phyloP scores from a whole-genome alignment of 1,284 basidiomycete species.

The Meripilus lineatus region DNA sequence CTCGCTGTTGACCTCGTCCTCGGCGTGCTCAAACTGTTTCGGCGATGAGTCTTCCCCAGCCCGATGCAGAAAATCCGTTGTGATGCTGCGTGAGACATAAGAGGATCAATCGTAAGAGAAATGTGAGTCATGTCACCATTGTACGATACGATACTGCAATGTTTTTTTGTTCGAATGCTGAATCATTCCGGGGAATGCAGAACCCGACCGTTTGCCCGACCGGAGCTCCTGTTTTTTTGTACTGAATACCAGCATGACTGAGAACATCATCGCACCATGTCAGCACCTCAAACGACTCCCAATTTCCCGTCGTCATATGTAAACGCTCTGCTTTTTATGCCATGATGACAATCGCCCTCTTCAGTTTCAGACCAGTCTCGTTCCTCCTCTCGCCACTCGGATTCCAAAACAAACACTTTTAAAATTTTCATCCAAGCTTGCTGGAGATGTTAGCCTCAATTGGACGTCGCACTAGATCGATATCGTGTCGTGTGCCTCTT shows the following conservation, averaged over 20 bases:
- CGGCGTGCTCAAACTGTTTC: too few species aligned
- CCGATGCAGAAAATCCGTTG: too few species aligned
- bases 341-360: neutral
- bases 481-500: neutral
- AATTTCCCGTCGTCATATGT: neutral
- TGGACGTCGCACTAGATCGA: neutral
- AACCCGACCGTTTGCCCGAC: neutral
- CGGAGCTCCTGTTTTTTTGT: neutral
- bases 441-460: too few species aligned
- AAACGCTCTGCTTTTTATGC: conserved; percentile 1
- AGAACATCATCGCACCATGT: too few species aligned
- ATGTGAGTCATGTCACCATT: too few species aligned
- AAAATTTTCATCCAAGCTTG: neutral
- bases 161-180: neutral
- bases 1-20: neutral
- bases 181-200: neutral
- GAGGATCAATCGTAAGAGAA: too few species aligned
- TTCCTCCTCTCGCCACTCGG: neutral
- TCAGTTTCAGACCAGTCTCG: neutral
- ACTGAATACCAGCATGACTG: neutral
- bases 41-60: too few species aligned
- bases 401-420: neutral
- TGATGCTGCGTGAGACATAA: too few species aligned
- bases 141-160: neutral
- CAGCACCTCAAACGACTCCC: too few species aligned